These are phyloP conservation scores for Populus alba DNA, from an alignment of 345 rosid species.

Conservation along the genomic window DNA sequence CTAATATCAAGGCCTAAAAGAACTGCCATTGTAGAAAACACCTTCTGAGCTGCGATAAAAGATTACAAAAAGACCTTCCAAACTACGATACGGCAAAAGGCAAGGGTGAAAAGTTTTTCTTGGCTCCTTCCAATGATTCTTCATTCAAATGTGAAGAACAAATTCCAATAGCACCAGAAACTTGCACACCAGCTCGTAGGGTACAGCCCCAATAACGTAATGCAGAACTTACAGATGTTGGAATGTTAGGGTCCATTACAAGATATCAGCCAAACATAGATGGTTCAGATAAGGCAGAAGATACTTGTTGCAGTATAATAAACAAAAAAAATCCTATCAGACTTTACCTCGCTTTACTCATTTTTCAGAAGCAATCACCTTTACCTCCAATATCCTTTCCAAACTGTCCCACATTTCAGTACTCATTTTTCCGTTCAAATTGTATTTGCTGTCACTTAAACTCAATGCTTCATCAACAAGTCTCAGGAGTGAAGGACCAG, in stretches of 20 bases:
- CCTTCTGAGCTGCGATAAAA: no score
- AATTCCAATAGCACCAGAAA: constrained; percentile 62
- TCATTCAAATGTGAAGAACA: constrained; percentile 28
- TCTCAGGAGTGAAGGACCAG: constrained; percentile 67
- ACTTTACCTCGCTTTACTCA: not conserved
- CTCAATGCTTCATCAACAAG: constrained; percentile 67
- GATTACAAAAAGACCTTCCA: no score
- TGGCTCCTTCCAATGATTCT: constrained; percentile 30
- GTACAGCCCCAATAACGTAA: constrained; percentile 80
- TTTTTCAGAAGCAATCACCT: not conserved
- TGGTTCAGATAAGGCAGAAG: constrained; percentile 22
- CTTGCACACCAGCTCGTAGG: constrained; percentile 70
- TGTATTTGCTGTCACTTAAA: constrained; percentile 45
- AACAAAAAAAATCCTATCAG: constrained; percentile 7
- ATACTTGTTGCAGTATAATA: constrained; percentile 33
- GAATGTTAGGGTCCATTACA: constrained; percentile 65
- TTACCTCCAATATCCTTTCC: constrained; percentile 70
- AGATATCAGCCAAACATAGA: constrained; percentile 44
- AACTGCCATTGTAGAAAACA: no score
- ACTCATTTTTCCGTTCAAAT: constrained; percentile 49
- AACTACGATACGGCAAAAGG: constrained; percentile 37
- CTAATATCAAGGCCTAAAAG: no score
- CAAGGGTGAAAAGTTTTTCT: constrained; percentile 54
- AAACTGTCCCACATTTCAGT: constrained; percentile 71
- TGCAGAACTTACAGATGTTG: constrained; percentile 58